A percentile compares a stretch with the other conserved stretches of the same genome.
phyloP scores from a whole-genome alignment of 331 rosid species.

The Pyrus hybrid region DNA sequence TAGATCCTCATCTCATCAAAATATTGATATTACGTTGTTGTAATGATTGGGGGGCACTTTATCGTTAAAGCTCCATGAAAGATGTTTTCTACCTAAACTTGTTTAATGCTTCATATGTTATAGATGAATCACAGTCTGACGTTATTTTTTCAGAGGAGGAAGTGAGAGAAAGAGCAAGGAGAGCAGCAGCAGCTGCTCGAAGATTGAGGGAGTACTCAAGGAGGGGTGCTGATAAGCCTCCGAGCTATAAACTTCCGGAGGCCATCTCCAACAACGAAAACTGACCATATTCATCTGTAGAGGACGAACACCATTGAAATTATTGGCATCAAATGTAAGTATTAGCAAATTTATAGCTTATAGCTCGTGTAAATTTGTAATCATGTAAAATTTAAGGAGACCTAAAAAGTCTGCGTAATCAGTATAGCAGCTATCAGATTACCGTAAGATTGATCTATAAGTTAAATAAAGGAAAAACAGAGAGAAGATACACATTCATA shows the following conservation, averaged over 20 bases:
- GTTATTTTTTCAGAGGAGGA: slow-evolving; percentile 53
- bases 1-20: not conserved
- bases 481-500: not conserved
- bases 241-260: slow-evolving; percentile 82
- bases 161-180: slow-evolving; percentile 56
- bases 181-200: slow-evolving; percentile 86
- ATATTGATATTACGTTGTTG: not conserved
- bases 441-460: not conserved
- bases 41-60: not conserved
- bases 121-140: not conserved
- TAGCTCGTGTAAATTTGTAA: slow-evolving; percentile 1
- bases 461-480: not conserved
- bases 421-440: not conserved
- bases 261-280: slow-evolving; percentile 40
- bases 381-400: not conserved
- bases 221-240: slow-evolving; percentile 72
- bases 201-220: slow-evolving; percentile 98
- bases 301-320: not conserved
- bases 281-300: slow-evolving; percentile 20
- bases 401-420: not conserved
- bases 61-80: not conserved
- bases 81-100: not conserved
- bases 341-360: slow-evolving; percentile 9
- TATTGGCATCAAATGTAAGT: slow-evolving; percentile 21
- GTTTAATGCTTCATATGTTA: not conserved